A percentile compares a stretch with the other conserved stretches of the same genome.
phyloP scores from a whole-genome alignment of 176 grass and related monocot genomes.

The Microstegium vimineum region DNA sequence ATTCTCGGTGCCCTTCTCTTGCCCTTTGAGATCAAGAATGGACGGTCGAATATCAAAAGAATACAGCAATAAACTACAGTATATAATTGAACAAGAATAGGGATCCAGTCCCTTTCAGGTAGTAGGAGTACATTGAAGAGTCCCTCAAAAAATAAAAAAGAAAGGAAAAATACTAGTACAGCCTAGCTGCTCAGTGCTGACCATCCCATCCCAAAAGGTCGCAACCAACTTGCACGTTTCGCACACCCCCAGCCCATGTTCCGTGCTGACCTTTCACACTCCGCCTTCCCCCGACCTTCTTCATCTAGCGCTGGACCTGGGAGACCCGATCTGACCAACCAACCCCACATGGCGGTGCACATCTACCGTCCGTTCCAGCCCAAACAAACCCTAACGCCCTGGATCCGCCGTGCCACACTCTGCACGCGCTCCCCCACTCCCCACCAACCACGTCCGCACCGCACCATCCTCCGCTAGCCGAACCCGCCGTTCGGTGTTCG shows the following conservation, averaged over 20 bases:
- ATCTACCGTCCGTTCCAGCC: conserved; percentile 2
- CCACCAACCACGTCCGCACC: not conserved
- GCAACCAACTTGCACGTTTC: conserved; percentile 23
- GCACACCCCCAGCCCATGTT: conserved; percentile 23
- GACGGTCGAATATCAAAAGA: not conserved
- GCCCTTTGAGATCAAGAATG: conserved; percentile 14
- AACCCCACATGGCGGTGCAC: not conserved
- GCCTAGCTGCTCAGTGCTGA: not conserved
- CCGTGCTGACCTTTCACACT: not conserved
- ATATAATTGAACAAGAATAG: not conserved
- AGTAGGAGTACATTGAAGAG: not conserved
- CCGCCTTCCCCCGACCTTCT: not conserved
- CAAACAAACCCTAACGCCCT: conserved; percentile 7
- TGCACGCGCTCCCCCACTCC: not conserved
- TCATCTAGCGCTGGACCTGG: not conserved
- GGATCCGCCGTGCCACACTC: not conserved
- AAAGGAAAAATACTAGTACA: not conserved
- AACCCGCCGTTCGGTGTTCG: not conserved
- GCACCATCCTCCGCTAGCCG: not conserved
- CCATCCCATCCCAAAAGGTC: not conserved
- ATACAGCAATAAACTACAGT: not conserved
- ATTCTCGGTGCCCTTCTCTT: not conserved
- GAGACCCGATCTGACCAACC: conserved; percentile 9
- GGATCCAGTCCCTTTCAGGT: not conserved
- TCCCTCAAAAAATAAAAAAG: not conserved